phyloP scores from a whole-genome alignment of 768 basidiomycete genomes.

The Amanita rubescens region DNA sequence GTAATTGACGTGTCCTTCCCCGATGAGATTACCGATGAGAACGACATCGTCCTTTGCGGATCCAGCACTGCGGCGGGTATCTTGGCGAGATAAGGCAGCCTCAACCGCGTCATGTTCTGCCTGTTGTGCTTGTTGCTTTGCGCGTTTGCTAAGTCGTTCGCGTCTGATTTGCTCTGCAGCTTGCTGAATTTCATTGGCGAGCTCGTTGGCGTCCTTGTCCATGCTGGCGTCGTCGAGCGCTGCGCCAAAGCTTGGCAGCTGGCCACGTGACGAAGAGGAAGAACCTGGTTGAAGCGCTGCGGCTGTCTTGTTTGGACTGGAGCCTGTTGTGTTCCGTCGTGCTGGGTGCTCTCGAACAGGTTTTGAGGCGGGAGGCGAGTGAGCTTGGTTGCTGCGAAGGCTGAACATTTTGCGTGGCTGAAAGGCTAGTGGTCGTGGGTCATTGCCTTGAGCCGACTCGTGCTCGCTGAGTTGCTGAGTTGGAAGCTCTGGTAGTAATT shows the following conservation, averaged over 20 bases:
- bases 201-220: conserved; percentile 38
- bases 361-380: conserved; percentile 35
- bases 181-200: conserved; percentile 78
- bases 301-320: conserved; percentile 25
- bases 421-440: too few relatives aligned
- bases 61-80: conserved; percentile 13
- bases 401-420: conserved; percentile 15
- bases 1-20: conserved; percentile 98
- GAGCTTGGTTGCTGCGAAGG: conserved; percentile 39
- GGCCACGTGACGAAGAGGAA: conserved; percentile 10
- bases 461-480: not conserved
- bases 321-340: conserved; percentile 69
- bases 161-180: conserved; percentile 51
- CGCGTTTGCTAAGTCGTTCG: conserved; percentile 55
- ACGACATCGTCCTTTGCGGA: conserved; percentile 43
- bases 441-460: too few relatives aligned
- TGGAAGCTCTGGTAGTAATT: not conserved
- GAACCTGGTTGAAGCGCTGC: conserved; percentile 28
- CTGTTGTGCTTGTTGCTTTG: conserved; percentile 39
- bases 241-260: not conserved
- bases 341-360: conserved; percentile 28
- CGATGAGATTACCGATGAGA: conserved; percentile 91
- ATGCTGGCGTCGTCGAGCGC: conserved; percentile 25
- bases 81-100: conserved; percentile 39
- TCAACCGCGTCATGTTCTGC: conserved; percentile 50